Conservation (phyloP, 2,329 filamentous ascomycete genomes). For the Aspergillus intermedius region DNA sequence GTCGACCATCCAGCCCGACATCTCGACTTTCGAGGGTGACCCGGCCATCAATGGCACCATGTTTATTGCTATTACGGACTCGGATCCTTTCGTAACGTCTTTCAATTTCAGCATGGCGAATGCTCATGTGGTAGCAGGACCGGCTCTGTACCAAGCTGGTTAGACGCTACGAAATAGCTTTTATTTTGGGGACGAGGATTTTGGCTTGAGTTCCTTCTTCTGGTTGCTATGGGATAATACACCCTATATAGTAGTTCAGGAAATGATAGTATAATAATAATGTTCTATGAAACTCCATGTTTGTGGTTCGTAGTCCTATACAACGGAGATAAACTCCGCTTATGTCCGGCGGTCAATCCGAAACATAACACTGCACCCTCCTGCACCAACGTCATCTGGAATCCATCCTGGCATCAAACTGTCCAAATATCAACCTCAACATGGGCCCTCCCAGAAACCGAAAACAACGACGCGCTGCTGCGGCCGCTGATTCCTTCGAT, state of each 20-base stretch:
- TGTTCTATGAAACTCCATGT: too few relatives aligned
- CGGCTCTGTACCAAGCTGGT: conserved; percentile 72
- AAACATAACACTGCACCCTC: too few relatives aligned
- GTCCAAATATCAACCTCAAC: not conserved
- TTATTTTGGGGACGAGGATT: not conserved
- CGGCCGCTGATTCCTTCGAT: conserved; percentile 21
- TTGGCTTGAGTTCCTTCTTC: not conserved
- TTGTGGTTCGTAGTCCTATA: too few relatives aligned
- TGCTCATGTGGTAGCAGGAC: conserved; percentile 63
- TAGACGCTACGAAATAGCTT: conserved; percentile 31
- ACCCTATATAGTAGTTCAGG: too few relatives aligned
- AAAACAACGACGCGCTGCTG: conserved; percentile 35
- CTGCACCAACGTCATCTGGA: too few relatives aligned
- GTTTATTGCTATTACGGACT: conserved; percentile 70
- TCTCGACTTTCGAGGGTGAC: conserved; percentile 60
- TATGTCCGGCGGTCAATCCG: too few relatives aligned
- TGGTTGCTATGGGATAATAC: not conserved
- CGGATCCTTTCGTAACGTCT: conserved; percentile 61
- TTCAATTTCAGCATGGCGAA: conserved; percentile 72
- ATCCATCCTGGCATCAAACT: too few relatives aligned
- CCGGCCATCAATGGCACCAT: conserved; percentile 70
- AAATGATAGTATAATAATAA: too few relatives aligned
- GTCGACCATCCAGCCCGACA: conserved; percentile 66
- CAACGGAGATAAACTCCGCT: too few relatives aligned
- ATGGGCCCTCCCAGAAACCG: conserved; percentile 32